Base-by-base conservation (phyloP, 345 rosid species). In the Eucalyptus virginea region DNA sequence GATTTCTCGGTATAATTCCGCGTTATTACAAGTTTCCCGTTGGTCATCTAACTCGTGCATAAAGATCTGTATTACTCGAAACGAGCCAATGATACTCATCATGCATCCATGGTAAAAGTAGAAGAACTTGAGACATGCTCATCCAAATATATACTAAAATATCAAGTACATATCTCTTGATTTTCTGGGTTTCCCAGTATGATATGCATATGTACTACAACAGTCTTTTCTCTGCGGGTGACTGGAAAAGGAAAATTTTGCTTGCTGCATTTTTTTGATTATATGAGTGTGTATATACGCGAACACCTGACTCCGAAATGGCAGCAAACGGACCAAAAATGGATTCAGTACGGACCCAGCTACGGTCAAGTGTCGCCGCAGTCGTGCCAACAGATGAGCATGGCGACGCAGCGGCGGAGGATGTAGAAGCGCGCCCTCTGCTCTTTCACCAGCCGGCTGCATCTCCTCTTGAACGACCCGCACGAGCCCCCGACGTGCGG, bases 381-480 rank as follows among this genome's bases (percentile, higher is more conserved):
- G 23, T 72, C 83, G 88, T 86, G 60, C 91, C 91, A 90, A 37
- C 88, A 87, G 42, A 90, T 56, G 88, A 90, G 91, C 90, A 90
- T 90, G 56, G 89, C 87, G 28, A 90, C 86, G 37, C 91, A 90
- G 28, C 91, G 89, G 40, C 87, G 88, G 58, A 90, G 87, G 91
- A 90, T 90, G 89, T 90, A 90, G 88, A 90, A 86, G 60, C 88
- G 54, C 18, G 91, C 88, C 87, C 86, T 90, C 54, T 90, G 91
- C 67, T 90, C 91, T 42, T 58, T 90, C 40, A 80, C 91, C 77
- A 90, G 24, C 87, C 9, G 49, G 86, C 88, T 86, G 89, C 91
- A 90, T 52, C 86, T 90, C 89, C 77, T 77, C 86, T 44, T 85
- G 37, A 90, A 50, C 45, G 83, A 37, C 37, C 83, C 12, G 45